Base-by-base conservation (phyloP, 208 protist genomes). In the Cochliopodium minus region DNA sequence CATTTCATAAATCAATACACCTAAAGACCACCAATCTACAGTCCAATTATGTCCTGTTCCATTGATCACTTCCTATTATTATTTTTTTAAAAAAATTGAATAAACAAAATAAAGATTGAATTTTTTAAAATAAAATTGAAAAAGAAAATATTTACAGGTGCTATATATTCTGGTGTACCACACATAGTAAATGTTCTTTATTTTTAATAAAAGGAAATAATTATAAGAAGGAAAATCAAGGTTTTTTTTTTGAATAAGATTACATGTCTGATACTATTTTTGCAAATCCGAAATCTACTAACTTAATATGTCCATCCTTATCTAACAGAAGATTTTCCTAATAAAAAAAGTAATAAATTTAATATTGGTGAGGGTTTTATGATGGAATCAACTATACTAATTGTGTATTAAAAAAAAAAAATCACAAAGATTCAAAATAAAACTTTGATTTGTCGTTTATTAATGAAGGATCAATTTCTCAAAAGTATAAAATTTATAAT, bases 221-320 rank as follows among this genome's bases (percentile, higher is more conserved):
- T n/a, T n/a, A n/a, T n/a, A n/a, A n/a, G n/a, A n/a, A n/a, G n/a
- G n/a, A n/a, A n/a, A n/a, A n/a, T n/a, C n/a, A n/a, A n/a, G n/a
- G n/a, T n/a, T n/a, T n/a, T n/a, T n/a, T n/a, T n/a, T n/a, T n/a
- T n/a, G n/a, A n/a, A n/a, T n/a, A n/a, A n/a, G n/a, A n/a, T n/a
- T n/a, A n/a, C n/a, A n/a, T 59, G 51, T 78, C 56, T 26, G 47
- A 4, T 50, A 29, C 36, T 26, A 42, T 17, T 47, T 87, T 88
- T 13, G 67, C 64, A 13, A 85, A 82, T 9, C 86, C 86, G 62
- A 91, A 89, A 71, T 91, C 86, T 10, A 72, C 77, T 0, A 92
- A 55, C 26, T 79, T 82, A n/a, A 85, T 66, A 52, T 91, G 70
- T 2, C 86, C 86, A 7, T 81, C 43, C 13, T 28, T 50, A 53